phyloP scores from a whole-genome alignment of 1,139 yeast genomes.

The Lodderomyces jiufengensis region DNA sequence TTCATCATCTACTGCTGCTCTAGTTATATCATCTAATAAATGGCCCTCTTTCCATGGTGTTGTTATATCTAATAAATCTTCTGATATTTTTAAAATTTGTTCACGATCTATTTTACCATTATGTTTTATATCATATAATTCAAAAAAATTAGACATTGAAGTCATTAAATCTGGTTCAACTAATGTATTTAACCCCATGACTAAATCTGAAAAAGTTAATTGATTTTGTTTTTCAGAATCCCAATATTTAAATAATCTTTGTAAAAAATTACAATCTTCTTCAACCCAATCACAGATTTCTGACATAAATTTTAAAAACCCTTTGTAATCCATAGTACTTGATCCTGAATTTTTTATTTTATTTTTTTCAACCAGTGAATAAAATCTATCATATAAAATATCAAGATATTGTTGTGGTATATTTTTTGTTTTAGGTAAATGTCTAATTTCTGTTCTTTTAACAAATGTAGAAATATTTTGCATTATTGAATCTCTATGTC shows the following conservation, averaged over 20 bases:
- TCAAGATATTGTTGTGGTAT: conserved; percentile 58
- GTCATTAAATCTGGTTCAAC: conserved; percentile 75
- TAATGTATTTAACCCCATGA: conserved; percentile 67
- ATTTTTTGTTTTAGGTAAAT: conserved; percentile 69
- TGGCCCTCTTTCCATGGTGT: conserved; percentile 77
- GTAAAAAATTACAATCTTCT: conserved; percentile 41
- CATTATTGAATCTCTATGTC: conserved; percentile 72
- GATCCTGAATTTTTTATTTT: conserved; percentile 69
- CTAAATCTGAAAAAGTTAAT: conserved; percentile 66
- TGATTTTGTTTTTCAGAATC: conserved; percentile 53
- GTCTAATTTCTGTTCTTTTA: conserved; percentile 85
- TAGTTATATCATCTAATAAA: conserved; percentile 57
- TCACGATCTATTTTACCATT: conserved; percentile 70
- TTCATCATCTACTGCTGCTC: conserved; percentile 56
- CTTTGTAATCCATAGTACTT: conserved; percentile 66
- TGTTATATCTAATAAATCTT: conserved; percentile 77
- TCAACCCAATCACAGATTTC: conserved; percentile 80
- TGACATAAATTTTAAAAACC: conserved; percentile 70
- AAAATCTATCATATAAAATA: conserved; percentile 79
- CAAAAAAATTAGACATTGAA: conserved; percentile 73
- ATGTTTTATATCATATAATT: conserved; percentile 62
- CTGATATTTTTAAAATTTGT: conserved; percentile 78
- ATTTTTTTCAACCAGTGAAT: conserved; percentile 68
- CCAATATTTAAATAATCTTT: conserved; percentile 69
- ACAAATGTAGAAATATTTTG: conserved; percentile 87